Evolutionary conservation across 768 basidiomycete species (phyloP).

Genomic region (Cantharellus anzutake): DNA sequence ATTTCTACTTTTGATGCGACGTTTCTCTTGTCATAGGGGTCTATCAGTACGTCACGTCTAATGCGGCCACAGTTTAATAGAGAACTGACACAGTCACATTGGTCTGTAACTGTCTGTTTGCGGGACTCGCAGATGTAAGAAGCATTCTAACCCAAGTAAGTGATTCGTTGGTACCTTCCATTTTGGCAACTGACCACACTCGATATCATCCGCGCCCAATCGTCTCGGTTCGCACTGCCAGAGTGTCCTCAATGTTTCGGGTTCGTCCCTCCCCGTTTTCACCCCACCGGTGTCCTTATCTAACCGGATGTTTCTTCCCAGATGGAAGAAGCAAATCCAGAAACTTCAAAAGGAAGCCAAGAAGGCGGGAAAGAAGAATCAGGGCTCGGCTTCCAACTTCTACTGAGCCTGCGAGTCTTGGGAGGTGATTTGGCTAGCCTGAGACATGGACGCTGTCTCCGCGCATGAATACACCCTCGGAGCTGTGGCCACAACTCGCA

Average conservation of each 20-base stretch:
- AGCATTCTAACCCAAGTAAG: conserved; percentile 50
- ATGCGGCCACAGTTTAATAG: no score
- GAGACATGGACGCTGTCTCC: no score
- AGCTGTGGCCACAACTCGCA: no score
- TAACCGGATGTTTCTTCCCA: conserved; percentile 14
- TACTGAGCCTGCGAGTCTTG: background rate
- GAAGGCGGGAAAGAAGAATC: conserved; percentile 41
- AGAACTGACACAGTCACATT: background rate
- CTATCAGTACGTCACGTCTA: conserved; percentile 28
- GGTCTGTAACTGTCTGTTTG: no score
- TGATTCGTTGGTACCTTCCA: conserved; percentile 7
- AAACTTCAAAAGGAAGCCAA: conserved; percentile 43
- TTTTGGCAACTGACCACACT: conserved; percentile 35
- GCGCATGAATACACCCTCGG: no score
- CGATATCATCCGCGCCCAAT: background rate
- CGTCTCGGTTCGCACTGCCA: conserved; percentile 12
- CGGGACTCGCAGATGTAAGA: conserved; percentile 57
- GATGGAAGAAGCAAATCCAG: conserved; percentile 74
- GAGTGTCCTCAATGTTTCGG: conserved; percentile 41
- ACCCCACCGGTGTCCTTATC: background rate
- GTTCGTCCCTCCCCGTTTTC: background rate
- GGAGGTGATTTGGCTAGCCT: no score
- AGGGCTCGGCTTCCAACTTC: background rate
- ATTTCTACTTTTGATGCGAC: no score
- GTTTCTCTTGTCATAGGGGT: conserved; percentile 13